These are phyloP conservation scores for Phytophthora constricta DNA, from an alignment of 352 stramenopile genomes.

Conservation along the genomic window DNA sequence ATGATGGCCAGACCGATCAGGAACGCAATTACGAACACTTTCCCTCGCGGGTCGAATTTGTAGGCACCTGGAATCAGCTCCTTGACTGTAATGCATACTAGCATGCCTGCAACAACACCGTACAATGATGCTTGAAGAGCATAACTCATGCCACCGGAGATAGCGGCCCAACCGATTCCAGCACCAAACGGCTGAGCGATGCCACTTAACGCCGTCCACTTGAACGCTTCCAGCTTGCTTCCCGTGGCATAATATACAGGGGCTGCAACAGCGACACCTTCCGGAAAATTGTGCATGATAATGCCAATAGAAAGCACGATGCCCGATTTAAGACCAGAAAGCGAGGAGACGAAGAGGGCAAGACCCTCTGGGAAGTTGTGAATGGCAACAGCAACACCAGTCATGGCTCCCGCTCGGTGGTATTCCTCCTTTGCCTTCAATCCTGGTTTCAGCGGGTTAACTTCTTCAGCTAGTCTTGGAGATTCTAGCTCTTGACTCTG, in stretches of 20 bases:
- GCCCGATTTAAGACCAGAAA: conserved; percentile 91
- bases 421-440: conserved; percentile 60
- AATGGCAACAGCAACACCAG: conserved; percentile 79
- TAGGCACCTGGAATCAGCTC: conserved; percentile 92
- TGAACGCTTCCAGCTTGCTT: conserved; percentile 91
- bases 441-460: conserved; percentile 51
- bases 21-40: conserved; percentile 82
- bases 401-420: conserved; percentile 89
- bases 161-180: conserved; percentile 60
- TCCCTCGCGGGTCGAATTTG: conserved; percentile 86
- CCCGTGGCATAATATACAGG: conserved; percentile 97
- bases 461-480: conserved; percentile 89
- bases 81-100: conserved; percentile 89
- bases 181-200: conserved; percentile 92
- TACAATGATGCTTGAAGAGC: conserved; percentile 89
- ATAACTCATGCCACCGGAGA: conserved; percentile 61
- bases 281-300: conserved; percentile 97
- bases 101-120: conserved; percentile 93
- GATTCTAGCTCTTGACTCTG: conserved; percentile 67
- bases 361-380: conserved; percentile 95
- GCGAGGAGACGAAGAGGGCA: conserved; percentile 94
- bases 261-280: conserved; percentile 95
- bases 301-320: conserved; percentile 94
- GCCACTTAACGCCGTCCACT: conserved; percentile 91
- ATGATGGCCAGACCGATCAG: conserved; percentile 89